Evolutionary conservation across 768 basidiomycete species (phyloP).

Genomic region (Agrocybe praecox): DNA sequence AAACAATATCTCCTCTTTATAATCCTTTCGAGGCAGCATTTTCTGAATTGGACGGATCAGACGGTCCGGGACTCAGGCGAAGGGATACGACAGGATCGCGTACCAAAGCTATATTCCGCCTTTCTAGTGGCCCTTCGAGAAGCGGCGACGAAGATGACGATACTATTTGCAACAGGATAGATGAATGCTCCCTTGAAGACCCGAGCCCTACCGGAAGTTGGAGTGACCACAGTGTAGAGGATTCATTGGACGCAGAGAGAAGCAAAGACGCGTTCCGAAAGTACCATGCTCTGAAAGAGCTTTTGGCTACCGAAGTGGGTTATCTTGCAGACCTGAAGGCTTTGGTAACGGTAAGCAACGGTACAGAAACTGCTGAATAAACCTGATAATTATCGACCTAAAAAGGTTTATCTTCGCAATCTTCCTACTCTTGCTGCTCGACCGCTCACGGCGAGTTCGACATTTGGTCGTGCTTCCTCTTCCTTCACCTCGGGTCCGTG

Average conservation of each 20-base stretch:
- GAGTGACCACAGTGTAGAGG: conserved; percentile 29
- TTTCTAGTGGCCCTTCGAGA: conserved; percentile 15
- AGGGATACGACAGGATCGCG: conserved; percentile 13
- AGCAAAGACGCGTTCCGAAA: conserved; percentile 50
- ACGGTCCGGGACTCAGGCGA: conserved; percentile 11
- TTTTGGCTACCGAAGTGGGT: conserved; percentile 81
- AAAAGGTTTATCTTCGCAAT: conserved; percentile 66
- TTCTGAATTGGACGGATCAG: conserved; percentile 9
- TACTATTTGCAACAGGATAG: conserved; percentile 17
- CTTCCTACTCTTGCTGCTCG: conserved; percentile 52
- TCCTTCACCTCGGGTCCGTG: conserved; percentile 47
- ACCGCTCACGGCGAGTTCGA: conserved; percentile 33
- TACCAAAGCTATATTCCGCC: conserved; percentile 35
- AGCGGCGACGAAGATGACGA: conserved; percentile 6
- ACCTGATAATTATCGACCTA: background rate
- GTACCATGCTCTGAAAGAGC: conserved; percentile 81
- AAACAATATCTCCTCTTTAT: conserved; percentile 4
- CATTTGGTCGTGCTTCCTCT: conserved; percentile 42
- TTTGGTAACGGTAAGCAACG: conserved; percentile 66
- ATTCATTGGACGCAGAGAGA: conserved; percentile 31
- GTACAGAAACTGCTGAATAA: background rate
- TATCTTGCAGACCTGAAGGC: conserved; percentile 81
- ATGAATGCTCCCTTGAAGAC: conserved; percentile 9
- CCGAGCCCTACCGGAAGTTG: conserved; percentile 26
- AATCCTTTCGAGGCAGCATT: conserved; percentile 20